These are phyloP conservation scores for Glebionis coronaria DNA, from an alignment of 129 eudicot genomes.

Conservation along the genomic window DNA sequence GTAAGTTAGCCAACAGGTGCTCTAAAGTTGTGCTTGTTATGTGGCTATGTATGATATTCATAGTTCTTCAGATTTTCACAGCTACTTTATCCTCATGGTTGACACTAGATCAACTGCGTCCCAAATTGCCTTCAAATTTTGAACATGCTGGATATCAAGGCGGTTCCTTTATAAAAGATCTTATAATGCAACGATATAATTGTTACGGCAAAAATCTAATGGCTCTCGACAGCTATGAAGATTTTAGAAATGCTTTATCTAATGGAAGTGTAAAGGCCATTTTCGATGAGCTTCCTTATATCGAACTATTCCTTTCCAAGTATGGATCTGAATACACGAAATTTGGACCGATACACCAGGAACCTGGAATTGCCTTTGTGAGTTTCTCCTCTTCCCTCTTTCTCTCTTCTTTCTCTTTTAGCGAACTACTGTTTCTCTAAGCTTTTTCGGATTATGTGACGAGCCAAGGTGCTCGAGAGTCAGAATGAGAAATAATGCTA, in stretches of 20 bases:
- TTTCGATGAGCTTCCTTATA: slow-evolving; percentile 17
- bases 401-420: not conserved
- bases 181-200: not conserved
- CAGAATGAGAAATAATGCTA: no score
- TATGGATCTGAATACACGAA: slow-evolving; percentile 21
- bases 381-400: slow-evolving; percentile 9
- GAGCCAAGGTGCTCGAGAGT: no score
- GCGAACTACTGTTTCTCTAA: not conserved
- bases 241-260: slow-evolving; percentile 14
- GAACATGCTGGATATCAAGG: slow-evolving; percentile 16
- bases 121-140: slow-evolving; percentile 1
- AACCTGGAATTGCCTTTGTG: slow-evolving; percentile 30
- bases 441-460: not conserved
- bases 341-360: slow-evolving; percentile 25
- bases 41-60: slow-evolving; percentile 23
- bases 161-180: slow-evolving; percentile 10
- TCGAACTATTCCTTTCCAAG: slow-evolving; percentile 24
- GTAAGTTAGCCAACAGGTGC: slow-evolving; percentile 22
- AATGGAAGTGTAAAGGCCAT: slow-evolving; percentile 9
- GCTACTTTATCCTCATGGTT: slow-evolving; percentile 26
- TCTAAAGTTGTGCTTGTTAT: slow-evolving; percentile 20
- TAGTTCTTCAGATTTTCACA: slow-evolving; percentile 19
- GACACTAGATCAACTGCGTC: slow-evolving; percentile 17
- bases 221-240: slow-evolving; percentile 17
- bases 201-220: not conserved